These are phyloP conservation scores for Fusarium cyanostomum DNA, from an alignment of 2,329 filamentous ascomycete genomes.

Conservation along the genomic window DNA sequence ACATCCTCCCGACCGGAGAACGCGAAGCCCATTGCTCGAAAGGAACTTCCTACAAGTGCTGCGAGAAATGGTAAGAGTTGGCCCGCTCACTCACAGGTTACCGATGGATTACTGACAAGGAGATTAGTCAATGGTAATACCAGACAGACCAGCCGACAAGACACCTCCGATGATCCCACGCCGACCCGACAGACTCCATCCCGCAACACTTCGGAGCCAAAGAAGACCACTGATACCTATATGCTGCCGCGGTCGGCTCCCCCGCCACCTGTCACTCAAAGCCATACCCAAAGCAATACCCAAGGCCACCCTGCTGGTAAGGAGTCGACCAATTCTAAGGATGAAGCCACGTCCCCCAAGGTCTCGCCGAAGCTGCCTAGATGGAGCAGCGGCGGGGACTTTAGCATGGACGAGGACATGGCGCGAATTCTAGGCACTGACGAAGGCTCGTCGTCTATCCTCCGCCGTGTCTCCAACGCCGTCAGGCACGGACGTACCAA, in stretches of 20 bases:
- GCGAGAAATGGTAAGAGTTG: conserved; percentile 56
- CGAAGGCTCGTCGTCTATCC: conserved; percentile 79
- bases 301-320: conserved; percentile 52
- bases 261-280: conserved; percentile 53
- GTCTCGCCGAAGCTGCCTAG: conserved; percentile 74
- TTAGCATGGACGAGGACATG: conserved; percentile 96
- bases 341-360: conserved; percentile 55
- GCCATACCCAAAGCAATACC: conserved; percentile 5
- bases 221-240: conserved; percentile 58
- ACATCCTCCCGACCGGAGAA: conserved; percentile 52
- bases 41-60: conserved; percentile 64
- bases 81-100: neutral
- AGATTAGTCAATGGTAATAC: conserved; percentile 43
- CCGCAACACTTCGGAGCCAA: conserved; percentile 37
- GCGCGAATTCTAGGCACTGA: conserved; percentile 85
- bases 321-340: conserved; percentile 58
- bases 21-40: conserved; percentile 67
- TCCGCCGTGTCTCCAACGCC: conserved; percentile 90
- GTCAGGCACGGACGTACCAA: conserved; percentile 92
- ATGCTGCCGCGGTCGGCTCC: conserved; percentile 68
- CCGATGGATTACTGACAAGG: conserved; percentile 16
- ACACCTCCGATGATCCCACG: conserved; percentile 36
- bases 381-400: conserved; percentile 84
- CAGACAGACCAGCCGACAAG: conserved; percentile 33
- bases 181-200: conserved; percentile 37